phyloP scores from a whole-genome alignment of 345 rosid genomes.

The Trapa bicornis region DNA sequence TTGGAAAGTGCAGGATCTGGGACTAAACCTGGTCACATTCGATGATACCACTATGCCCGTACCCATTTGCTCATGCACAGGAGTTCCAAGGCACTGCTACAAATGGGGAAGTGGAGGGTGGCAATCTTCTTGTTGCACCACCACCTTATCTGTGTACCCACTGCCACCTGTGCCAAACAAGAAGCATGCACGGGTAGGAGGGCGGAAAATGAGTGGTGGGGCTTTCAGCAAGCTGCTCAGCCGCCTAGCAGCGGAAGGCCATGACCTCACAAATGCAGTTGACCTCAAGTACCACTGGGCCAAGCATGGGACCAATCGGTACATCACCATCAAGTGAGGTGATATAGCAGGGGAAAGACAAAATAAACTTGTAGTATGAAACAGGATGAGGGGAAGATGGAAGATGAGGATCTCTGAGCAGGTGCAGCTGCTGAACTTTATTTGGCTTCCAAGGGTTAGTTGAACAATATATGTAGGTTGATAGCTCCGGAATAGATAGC shows the following conservation, averaged over 20 bases:
- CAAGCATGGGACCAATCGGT: conserved; percentile 37
- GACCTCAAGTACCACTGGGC: conserved; percentile 73
- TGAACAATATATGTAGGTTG: not conserved
- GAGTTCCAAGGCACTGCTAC: conserved; percentile 75
- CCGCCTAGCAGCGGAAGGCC: conserved; percentile 71
- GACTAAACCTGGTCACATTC: conserved; percentile 74
- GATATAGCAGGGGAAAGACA: not conserved
- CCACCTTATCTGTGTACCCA: conserved; percentile 71
- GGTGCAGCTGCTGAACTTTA: too few species aligned
- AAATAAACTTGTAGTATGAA: too few species aligned
- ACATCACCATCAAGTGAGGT: conserved; percentile 18
- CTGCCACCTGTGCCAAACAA: conserved; percentile 85
- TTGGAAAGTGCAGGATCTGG: conserved; percentile 79
- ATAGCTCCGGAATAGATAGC: not conserved
- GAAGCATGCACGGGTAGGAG: conserved; percentile 83
- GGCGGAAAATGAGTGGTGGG: conserved; percentile 95
- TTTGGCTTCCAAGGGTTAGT: too few species aligned
- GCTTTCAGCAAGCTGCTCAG: conserved; percentile 96
- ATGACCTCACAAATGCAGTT: conserved; percentile 56
- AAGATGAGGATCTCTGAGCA: too few species aligned
- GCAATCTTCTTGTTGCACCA: conserved; percentile 99
- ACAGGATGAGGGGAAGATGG: too few species aligned
- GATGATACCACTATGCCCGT: conserved; percentile 90
- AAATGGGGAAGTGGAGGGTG: conserved; percentile 99
- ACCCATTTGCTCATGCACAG: conserved; percentile 91